Conservation (phyloP, 176 grass and related monocot species). For the Saccharum spontaneum region DNA sequence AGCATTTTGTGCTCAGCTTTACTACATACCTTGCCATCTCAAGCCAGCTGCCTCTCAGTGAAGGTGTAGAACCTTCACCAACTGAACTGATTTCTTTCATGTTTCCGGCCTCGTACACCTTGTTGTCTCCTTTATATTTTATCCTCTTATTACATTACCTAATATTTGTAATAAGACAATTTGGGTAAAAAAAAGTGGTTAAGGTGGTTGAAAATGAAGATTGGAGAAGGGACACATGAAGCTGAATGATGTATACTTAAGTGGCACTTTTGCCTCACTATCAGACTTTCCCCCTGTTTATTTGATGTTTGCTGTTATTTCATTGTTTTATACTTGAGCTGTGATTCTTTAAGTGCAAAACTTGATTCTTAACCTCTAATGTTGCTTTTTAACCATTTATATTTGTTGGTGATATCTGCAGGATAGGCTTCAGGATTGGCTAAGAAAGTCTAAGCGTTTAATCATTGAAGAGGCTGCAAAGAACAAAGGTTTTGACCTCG, state of each 20-base stretch:
- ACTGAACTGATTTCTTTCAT: not conserved
- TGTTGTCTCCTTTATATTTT: slow-evolving; percentile 4
- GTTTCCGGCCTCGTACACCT: not conserved
- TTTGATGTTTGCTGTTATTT: slow-evolving; percentile 10
- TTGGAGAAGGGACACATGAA: not conserved
- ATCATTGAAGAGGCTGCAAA: slow-evolving; percentile 78
- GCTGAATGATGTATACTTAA: not conserved
- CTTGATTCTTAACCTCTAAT: not conserved
- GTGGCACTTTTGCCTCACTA: not conserved
- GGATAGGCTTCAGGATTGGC: slow-evolving; percentile 88
- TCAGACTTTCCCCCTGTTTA: not conserved
- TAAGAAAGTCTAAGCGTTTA: slow-evolving; percentile 67
- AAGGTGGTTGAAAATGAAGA: not conserved
- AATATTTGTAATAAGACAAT: not conserved
- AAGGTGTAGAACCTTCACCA: not conserved
- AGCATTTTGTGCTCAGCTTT: not conserved
- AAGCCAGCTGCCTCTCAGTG: not conserved
- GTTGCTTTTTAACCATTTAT: slow-evolving; percentile 4
- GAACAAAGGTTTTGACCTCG: slow-evolving; percentile 60
- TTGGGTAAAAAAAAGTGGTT: not conserved
- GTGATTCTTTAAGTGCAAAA: slow-evolving; percentile 3
- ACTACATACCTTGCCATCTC: not conserved
- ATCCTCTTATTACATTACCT: not conserved
- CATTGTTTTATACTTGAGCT: slow-evolving; percentile 8
- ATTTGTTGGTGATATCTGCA: slow-evolving; percentile 38